A percentile compares a stretch with the other conserved stretches of the same genome.
Evolutionary conservation across 768 basidiomycete genomes (phyloP).

Genomic region (Chalciporus chontae): DNA sequence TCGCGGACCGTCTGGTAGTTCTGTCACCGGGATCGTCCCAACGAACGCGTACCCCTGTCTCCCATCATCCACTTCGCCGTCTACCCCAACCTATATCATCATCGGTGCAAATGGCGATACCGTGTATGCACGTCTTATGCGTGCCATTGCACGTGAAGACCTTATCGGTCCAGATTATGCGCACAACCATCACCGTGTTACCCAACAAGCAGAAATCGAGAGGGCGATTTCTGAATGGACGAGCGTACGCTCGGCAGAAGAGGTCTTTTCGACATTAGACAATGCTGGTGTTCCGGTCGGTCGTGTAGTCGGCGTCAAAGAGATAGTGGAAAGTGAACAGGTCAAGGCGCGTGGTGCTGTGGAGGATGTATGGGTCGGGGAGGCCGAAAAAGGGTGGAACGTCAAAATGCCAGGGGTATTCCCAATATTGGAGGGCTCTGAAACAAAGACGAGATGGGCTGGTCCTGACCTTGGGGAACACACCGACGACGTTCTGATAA

Average conservation of each 20-base stretch:
- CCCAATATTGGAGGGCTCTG: constrained; percentile 58
- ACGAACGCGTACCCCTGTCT: constrained; percentile 72
- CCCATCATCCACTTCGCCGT: constrained; percentile 39
- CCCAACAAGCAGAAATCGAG: constrained; percentile 51
- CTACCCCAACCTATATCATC: constrained; percentile 53
- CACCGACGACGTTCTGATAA: constrained; percentile 46
- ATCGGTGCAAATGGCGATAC: constrained; percentile 73
- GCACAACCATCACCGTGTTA: constrained; percentile 41
- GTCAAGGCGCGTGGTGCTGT: constrained; percentile 51
- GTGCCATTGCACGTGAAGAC: constrained; percentile 53
- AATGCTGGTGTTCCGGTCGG: constrained; percentile 61
- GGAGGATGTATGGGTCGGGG: constrained; percentile 53
- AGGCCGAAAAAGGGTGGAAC: constrained; percentile 45
- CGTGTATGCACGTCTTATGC: constrained; percentile 67
- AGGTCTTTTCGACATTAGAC: constrained; percentile 50
- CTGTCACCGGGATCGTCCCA: constrained; percentile 71
- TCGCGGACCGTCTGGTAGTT: constrained; percentile 71
- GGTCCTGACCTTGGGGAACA: constrained; percentile 65
- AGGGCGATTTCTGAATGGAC: constrained; percentile 63
- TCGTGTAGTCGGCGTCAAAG: constrained; percentile 58
- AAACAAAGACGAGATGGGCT: constrained; percentile 60
- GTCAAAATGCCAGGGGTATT: constrained; percentile 68
- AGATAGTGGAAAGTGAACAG: constrained; percentile 59
- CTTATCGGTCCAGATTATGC: constrained; percentile 52
- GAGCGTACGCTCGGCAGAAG: constrained; percentile 42